Evolutionary conservation across 1,284 basidiomycete species (phyloP), one percentile per base, ranked within the genome.

Genomic region (Fomitopsis palustris): DNA sequence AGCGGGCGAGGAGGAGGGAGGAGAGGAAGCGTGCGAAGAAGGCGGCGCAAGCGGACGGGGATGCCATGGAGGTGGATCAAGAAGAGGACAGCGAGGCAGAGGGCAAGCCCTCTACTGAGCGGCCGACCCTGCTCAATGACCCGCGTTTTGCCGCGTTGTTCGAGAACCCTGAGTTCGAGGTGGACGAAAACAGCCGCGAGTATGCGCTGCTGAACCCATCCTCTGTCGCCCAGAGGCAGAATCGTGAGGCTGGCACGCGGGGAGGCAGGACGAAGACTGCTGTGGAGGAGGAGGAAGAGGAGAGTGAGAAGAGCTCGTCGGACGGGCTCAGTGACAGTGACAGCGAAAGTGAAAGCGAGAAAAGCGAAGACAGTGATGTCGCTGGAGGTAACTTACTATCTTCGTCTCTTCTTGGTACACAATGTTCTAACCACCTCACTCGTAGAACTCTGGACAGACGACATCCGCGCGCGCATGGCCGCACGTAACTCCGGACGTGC

Each of bases 161-260:
- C 76, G 88, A 93, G 73, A 89, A 98, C 70, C 90, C 94, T n/a
- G 93, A 93, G 61, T 99, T 93, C 74, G 83, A 93, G 70, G 92
- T 99, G 65, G 96, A 99, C 74, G 90, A 95, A 75, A 82, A 76
- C 43, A 92, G 81, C 64, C 81, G 92, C 70, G 97, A 98, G 76
- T 99, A 83, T 70, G 90, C 90, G 23, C 76, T 98, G 65, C 84
- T 98, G 72, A 96, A 99, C 72, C 96, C 97, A 4, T 95, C 93
- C 8, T 77, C 85, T 6, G 81, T 82, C 35, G 85, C 85, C 6
- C 82, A 81, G 65, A 79, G 75, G 65, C 72, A 72, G 47, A 72
- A 72, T 63, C 66, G 70, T 66, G 55, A 73, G 64, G 61, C 53
- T 8, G 61, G 57, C 29, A 52, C 16, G 19, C 60, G 62, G 43